phyloP scores from a whole-genome alignment of 768 basidiomycete genomes.

The Neoboletus brunneissimus region DNA sequence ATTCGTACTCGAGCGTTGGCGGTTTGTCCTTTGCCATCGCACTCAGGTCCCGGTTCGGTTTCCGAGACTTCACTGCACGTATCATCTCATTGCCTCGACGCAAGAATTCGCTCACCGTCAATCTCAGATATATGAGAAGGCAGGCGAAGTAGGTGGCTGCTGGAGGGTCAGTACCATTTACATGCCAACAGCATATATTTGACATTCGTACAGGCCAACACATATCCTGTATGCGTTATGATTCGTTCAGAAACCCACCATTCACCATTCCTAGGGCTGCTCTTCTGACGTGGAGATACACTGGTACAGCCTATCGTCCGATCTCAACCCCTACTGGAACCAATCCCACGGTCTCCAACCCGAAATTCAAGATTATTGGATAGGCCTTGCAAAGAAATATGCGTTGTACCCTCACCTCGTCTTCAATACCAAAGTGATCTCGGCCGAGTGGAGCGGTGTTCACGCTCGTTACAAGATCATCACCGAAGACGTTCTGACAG shows the following conservation, averaged over 20 bases:
- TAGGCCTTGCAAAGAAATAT: conserved; percentile 41
- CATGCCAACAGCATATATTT: background rate
- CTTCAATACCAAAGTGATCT: conserved; percentile 44
- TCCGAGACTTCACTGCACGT: conserved; percentile 41
- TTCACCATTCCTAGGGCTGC: conserved; percentile 35
- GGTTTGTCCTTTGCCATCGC: conserved; percentile 44
- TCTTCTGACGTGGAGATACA: conserved; percentile 42
- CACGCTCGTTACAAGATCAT: conserved; percentile 37
- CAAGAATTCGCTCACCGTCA: background rate
- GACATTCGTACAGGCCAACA: conserved; percentile 27
- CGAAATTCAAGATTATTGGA: conserved; percentile 46
- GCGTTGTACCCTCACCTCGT: conserved; percentile 38
- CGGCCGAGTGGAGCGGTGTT: conserved; percentile 43
- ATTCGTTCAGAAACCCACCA: background rate
- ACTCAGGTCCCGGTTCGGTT: conserved; percentile 37
- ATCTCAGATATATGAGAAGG: conserved; percentile 44
- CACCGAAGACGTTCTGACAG: conserved; percentile 32
- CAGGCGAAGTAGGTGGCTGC: conserved; percentile 45
- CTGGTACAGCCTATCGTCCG: conserved; percentile 48
- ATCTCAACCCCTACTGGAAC: conserved; percentile 46
- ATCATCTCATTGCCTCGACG: background rate
- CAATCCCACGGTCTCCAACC: conserved; percentile 39
- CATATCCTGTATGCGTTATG: conserved; percentile 21
- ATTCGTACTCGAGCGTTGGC: conserved; percentile 32
- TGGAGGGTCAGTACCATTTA: conserved; percentile 43